Evolutionary conservation across 345 rosid species (phyloP).

Genomic region (Heritiera fomes): DNA sequence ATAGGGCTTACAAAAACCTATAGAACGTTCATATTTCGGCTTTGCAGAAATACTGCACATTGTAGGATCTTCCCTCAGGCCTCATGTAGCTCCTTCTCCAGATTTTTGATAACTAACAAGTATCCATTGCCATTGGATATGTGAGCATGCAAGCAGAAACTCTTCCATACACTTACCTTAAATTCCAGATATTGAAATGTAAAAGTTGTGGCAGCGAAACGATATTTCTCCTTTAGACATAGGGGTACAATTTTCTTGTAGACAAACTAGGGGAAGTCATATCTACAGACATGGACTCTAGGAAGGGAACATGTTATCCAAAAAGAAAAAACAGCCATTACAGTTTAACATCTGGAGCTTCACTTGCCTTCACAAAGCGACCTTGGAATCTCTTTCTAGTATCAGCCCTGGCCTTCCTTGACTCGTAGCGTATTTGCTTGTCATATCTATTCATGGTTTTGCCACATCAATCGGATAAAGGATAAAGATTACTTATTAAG

Average conservation of each 20-base stretch:
- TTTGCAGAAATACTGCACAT: background rate
- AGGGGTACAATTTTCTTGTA: background rate
- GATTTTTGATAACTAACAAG: background rate
- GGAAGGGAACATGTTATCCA: background rate
- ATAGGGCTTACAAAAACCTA: no score
- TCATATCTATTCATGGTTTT: conserved; percentile 55
- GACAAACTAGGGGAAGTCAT: background rate
- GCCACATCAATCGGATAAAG: background rate
- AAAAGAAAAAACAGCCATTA: no score
- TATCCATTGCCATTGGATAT: background rate
- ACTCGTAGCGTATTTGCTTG: conserved; percentile 88
- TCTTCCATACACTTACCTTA: background rate
- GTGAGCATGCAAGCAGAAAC: background rate
- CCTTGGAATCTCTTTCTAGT: conserved; percentile 89
- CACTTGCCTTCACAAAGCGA: conserved; percentile 83
- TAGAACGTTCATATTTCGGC: background rate
- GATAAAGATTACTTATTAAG: background rate
- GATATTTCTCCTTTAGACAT: background rate
- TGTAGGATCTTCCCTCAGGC: background rate
- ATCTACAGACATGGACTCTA: background rate
- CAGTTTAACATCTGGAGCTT: conserved; percentile 30
- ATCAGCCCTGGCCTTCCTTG: conserved; percentile 94
- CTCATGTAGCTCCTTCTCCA: background rate
- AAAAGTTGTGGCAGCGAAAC: background rate
- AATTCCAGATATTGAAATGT: background rate